Conservation (phyloP, 139 green algal genomes). For the Trebouxia sp. region DNA sequence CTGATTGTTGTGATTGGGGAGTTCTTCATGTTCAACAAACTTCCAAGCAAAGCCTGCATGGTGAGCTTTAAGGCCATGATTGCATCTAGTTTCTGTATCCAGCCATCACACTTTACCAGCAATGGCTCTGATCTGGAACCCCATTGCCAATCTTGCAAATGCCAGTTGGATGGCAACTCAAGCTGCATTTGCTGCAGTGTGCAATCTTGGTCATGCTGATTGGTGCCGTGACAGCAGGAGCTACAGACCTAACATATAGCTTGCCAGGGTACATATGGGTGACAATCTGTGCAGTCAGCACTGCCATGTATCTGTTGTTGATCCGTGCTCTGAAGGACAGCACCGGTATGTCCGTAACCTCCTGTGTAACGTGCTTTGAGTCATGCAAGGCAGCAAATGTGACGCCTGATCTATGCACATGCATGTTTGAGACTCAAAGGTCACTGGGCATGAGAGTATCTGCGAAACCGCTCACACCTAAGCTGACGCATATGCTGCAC, state of each 20-base stretch:
- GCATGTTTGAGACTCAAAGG: too few relatives aligned
- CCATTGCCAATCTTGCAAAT: too few relatives aligned
- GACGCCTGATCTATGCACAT: too few relatives aligned
- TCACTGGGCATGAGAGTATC: too few relatives aligned
- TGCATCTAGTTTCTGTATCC: background rate
- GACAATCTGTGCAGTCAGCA: constrained; percentile 53
- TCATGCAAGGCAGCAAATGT: too few relatives aligned
- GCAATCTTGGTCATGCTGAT: constrained; percentile 47
- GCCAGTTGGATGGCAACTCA: background rate
- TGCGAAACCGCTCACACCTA: too few relatives aligned
- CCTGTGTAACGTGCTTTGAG: too few relatives aligned
- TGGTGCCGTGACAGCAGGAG: constrained; percentile 48
- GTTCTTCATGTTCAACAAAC: constrained; percentile 41
- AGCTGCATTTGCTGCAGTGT: background rate
- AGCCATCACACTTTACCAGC: background rate
- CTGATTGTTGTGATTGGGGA: constrained; percentile 55
- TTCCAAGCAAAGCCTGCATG: constrained; percentile 21
- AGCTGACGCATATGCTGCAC: too few relatives aligned
- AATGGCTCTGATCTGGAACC: too few relatives aligned
- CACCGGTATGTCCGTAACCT: constrained; percentile 39
- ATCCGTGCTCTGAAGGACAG: constrained; percentile 47
- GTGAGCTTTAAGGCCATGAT: background rate
- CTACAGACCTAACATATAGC: constrained; percentile 53
- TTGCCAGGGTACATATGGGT: constrained; percentile 55
- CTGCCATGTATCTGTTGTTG: constrained; percentile 56